Conservation (phyloP, 306 rosid genomes). For the Styphnolobium japonicum region DNA sequence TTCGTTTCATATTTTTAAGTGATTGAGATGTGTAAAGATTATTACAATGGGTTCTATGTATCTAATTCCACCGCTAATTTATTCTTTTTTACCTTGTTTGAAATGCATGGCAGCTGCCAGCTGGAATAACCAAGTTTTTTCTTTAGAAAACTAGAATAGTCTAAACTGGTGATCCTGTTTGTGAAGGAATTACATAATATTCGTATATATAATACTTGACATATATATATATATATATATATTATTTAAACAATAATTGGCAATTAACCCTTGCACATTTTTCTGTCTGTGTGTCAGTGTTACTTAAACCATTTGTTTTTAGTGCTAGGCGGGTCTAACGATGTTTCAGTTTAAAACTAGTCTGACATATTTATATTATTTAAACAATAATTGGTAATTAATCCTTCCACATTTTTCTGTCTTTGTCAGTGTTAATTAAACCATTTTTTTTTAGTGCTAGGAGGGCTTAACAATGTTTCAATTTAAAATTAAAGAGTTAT, state of each 20-base stretch:
- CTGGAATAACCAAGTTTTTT: not conserved
- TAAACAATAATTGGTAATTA: not conserved
- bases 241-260: not conserved
- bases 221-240: too few species aligned
- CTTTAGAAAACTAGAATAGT: not conserved
- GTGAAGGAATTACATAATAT: not conserved
- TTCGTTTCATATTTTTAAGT: conserved; percentile 8
- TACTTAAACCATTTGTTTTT: too few species aligned
- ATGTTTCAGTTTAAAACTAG: too few species aligned
- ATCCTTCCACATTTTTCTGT: not conserved
- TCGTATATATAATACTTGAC: not conserved
- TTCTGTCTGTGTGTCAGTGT: too few species aligned
- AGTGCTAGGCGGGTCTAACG: too few species aligned
- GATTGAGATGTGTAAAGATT: not conserved
- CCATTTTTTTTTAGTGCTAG: too few species aligned
- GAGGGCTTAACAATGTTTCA: too few species aligned
- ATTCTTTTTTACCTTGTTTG: not conserved
- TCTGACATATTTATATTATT: too few species aligned
- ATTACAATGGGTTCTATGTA: not conserved
- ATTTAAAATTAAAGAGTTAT: too few species aligned
- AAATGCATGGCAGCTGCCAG: not conserved
- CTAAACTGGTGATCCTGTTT: not conserved
- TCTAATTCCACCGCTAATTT: not conserved
- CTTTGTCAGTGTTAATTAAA: too few species aligned
- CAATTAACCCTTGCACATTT: too few species aligned